phyloP scores from a whole-genome alignment of 169 alveolate genomes.

The Plasmodium blacklocki region DNA sequence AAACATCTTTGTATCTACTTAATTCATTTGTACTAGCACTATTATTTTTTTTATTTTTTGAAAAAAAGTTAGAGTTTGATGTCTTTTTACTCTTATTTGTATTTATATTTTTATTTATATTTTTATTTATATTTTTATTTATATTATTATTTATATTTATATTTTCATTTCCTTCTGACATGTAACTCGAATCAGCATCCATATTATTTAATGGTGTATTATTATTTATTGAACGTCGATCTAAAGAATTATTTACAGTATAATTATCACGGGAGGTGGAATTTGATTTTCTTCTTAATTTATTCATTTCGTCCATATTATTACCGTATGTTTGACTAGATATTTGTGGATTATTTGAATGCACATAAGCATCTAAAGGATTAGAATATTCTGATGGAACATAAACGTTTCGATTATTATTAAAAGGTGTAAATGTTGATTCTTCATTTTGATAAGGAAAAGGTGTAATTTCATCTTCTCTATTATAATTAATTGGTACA shows the following conservation, averaged over 20 bases:
- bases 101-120: too few species aligned
- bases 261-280: not conserved
- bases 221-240: too few species aligned
- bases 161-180: too few species aligned
- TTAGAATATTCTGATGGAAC: conserved; percentile 4
- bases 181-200: too few species aligned
- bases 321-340: too few species aligned
- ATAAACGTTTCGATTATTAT: too few species aligned
- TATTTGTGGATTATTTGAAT: too few species aligned
- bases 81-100: not conserved
- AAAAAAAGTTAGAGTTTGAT: not conserved
- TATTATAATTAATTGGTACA: too few species aligned
- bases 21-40: not conserved
- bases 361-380: not conserved
- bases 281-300: not conserved
- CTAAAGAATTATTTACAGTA: not conserved
- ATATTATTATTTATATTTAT: not conserved
- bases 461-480: too few species aligned
- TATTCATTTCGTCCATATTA: not conserved
- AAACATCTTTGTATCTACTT: not conserved
- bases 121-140: not conserved
- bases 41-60: conserved; percentile 10
- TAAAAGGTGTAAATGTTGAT: too few species aligned
- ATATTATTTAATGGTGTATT: too few species aligned
- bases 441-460: too few species aligned